Evolutionary conservation across 2,329 filamentous ascomycete genomes (phyloP).

Genomic region (Cladobotryum protrusum): DNA sequence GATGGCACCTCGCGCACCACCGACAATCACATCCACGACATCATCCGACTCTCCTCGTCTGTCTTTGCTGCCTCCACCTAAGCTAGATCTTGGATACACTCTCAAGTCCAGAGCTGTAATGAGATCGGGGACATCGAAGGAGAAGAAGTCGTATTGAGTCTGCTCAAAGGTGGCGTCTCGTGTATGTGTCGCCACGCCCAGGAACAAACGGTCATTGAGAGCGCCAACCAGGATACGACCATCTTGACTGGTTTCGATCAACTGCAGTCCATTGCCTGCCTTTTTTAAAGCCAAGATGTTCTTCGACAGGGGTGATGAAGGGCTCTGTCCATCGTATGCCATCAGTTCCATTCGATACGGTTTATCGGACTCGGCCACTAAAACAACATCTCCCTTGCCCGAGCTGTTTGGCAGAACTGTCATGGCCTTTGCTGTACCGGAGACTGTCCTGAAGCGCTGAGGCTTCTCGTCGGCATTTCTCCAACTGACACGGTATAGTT

Average conservation of each 20-base stretch:
- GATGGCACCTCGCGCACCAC: constrained; percentile 69
- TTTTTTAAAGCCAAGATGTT: constrained; percentile 32
- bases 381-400: constrained; percentile 37
- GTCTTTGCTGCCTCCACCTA: constrained; percentile 17
- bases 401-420: constrained; percentile 33
- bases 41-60: constrained; percentile 21
- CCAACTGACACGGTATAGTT: constrained; percentile 55
- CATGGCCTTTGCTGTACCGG: constrained; percentile 41
- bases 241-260: constrained; percentile 44
- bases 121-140: constrained; percentile 54
- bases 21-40: constrained; percentile 69
- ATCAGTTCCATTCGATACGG: constrained; percentile 32
- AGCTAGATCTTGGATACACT: constrained; percentile 22
- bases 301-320: constrained; percentile 25
- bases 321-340: constrained; percentile 37
- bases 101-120: constrained; percentile 63
- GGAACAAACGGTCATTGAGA: constrained; percentile 31
- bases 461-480: constrained; percentile 38
- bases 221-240: constrained; percentile 50
- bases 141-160: constrained; percentile 48
- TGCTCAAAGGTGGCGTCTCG: constrained; percentile 19
- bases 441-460: constrained; percentile 34
- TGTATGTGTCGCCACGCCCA: constrained; percentile 23
- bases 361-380: constrained; percentile 40
- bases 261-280: constrained; percentile 28